phyloP scores from a whole-genome alignment of 768 basidiomycete genomes.

The Cystobasidium onofrii region DNA sequence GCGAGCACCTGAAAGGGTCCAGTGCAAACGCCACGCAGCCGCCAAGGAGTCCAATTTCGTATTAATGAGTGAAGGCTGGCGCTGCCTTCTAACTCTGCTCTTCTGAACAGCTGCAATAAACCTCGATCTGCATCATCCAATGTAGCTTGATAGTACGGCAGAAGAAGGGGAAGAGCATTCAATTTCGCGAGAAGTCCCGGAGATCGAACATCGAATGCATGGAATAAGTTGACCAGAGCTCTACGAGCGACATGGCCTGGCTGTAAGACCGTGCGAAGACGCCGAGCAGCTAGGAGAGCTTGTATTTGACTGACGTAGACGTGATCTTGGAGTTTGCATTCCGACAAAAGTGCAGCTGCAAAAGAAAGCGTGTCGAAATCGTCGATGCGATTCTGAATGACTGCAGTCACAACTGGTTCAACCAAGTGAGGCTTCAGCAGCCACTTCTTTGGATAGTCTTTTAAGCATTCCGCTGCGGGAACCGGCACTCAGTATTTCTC shows the following conservation, averaged over 20 bases:
- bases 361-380: slow-evolving; percentile 5
- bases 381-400: slow-evolving; percentile 56
- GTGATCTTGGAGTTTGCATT: slow-evolving; percentile 50
- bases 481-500: background rate
- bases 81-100: slow-evolving; percentile 24
- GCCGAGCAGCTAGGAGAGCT: background rate
- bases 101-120: slow-evolving; percentile 44
- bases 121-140: slow-evolving; percentile 61
- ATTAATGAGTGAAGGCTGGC: background rate
- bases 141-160: slow-evolving; percentile 67
- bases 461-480: background rate
- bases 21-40: slow-evolving; percentile 52
- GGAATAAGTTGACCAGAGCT: background rate
- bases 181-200: background rate
- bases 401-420: slow-evolving; percentile 62
- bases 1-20: slow-evolving; percentile 62
- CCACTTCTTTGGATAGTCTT: slow-evolving; percentile 33
- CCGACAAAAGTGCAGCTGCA: background rate
- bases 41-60: slow-evolving; percentile 26
- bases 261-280: slow-evolving; percentile 55
- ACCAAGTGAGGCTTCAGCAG: slow-evolving; percentile 55
- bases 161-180: slow-evolving; percentile 54
- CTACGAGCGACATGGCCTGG: slow-evolving; percentile 47
- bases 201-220: background rate
- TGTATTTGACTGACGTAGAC: slow-evolving; percentile 39